A percentile compares a stretch with the other conserved stretches of the same genome.
Evolutionary conservation across 1,139 yeast species (phyloP).

Genomic region (Yamadazyma atmosphaerica): DNA sequence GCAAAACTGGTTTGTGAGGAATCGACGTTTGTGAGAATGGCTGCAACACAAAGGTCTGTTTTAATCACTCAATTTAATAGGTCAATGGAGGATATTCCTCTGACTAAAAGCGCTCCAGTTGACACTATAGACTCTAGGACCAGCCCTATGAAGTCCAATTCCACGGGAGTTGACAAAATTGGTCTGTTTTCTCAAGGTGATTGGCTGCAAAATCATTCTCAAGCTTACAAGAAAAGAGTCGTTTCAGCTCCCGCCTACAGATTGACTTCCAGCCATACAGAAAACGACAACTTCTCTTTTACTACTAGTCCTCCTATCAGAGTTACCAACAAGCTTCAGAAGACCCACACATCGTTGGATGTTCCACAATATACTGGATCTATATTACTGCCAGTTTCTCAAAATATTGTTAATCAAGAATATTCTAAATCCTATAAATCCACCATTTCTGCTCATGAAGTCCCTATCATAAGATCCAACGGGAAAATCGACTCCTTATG

Average conservation of each 20-base stretch:
- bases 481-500: constrained; percentile 5
- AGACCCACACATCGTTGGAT: constrained; percentile 2
- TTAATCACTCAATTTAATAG: background rate
- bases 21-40: background rate
- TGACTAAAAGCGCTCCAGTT: background rate
- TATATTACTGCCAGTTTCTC: background rate
- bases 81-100: background rate
- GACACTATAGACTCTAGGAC: too few relatives aligned
- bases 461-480: constrained; percentile 8
- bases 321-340: constrained; percentile 4
- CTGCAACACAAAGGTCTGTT: background rate
- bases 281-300: constrained; percentile 8
- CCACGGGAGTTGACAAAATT: too few relatives aligned
- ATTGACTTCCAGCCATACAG: background rate
- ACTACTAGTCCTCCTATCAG: constrained; percentile 12
- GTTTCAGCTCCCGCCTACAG: too few relatives aligned
- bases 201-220: too few relatives aligned
- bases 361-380: constrained; percentile 3
- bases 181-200: too few relatives aligned
- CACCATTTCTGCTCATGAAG: background rate
- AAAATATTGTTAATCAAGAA: background rate
- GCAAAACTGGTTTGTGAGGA: background rate
- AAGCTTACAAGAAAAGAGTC: too few relatives aligned
- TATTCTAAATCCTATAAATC: too few relatives aligned
- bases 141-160: too few relatives aligned